These are phyloP conservation scores for Excoecaria cochinchinensis DNA, from an alignment of 345 rosid genomes.

Conservation along the genomic window DNA sequence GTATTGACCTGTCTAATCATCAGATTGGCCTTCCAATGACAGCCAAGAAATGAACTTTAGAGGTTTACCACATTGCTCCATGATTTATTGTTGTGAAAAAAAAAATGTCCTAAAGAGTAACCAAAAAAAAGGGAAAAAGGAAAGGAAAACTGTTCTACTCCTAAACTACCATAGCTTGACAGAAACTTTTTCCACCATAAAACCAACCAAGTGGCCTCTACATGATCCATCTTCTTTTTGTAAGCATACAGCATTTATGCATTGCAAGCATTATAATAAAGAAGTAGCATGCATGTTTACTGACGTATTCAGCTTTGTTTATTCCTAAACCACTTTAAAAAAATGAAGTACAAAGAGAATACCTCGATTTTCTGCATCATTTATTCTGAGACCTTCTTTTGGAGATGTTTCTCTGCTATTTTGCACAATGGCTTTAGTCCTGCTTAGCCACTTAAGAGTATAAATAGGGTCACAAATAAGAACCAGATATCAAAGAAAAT, in stretches of 20 bases:
- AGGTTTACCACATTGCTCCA: neutral
- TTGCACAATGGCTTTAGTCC: constrained; percentile 33
- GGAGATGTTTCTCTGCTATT: constrained; percentile 37
- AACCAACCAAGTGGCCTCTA: constrained; percentile 1
- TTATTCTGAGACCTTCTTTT: constrained; percentile 26
- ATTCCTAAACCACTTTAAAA: neutral
- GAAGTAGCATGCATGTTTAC: neutral
- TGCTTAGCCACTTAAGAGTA: constrained; percentile 23
- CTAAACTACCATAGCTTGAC: neutral
- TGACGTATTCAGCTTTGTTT: neutral
- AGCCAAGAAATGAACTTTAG: neutral
- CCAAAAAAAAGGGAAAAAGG: neutral
- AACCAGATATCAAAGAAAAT: constrained; percentile 2
- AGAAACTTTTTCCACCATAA: neutral
- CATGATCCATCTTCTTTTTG: neutral
- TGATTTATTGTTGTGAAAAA: neutral
- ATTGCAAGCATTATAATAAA: neutral
- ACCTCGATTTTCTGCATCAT: constrained; percentile 52
- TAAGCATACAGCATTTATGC: neutral
- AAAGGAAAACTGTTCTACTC: neutral
- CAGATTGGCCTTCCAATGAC: neutral
- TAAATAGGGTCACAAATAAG: constrained; percentile 8
- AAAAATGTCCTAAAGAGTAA: neutral
- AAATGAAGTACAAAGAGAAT: constrained; percentile 6
- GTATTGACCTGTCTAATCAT: neutral